A percentile compares a stretch with the other conserved stretches of the same genome.
Evolutionary conservation across 2,329 filamentous ascomycete species (phyloP).

Genomic region (Incumbomyces lentus): DNA sequence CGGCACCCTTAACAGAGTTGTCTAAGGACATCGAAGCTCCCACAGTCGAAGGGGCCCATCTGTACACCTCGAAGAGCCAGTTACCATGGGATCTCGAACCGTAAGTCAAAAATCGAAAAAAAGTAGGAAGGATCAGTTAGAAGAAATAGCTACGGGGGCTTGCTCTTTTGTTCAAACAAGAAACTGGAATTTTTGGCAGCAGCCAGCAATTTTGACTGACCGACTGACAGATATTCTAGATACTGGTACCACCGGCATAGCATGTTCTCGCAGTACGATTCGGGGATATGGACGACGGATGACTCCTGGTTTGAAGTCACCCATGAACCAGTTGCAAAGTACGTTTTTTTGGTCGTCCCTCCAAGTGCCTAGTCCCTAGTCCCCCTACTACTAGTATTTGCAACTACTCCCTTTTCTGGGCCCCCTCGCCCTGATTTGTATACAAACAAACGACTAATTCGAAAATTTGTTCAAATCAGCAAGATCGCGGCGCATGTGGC

Average conservation of each 20-base stretch:
- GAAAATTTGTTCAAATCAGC: slow-evolving; percentile 31
- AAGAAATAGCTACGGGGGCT: too few species aligned
- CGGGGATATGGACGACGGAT: slow-evolving; percentile 82
- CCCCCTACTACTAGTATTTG: too few species aligned
- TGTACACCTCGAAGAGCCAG: slow-evolving; percentile 60
- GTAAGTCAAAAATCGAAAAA: slow-evolving; percentile 37
- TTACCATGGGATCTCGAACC: slow-evolving; percentile 80
- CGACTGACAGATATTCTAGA: slow-evolving; percentile 26
- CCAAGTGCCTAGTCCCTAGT: too few species aligned
- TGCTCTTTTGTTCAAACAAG: too few species aligned
- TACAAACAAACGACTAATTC: too few species aligned
- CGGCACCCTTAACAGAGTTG: background rate
- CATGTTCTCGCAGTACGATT: slow-evolving; percentile 78
- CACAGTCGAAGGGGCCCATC: slow-evolving; percentile 49
- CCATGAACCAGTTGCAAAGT: slow-evolving; percentile 82
- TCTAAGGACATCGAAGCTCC: background rate
- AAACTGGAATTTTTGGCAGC: too few species aligned
- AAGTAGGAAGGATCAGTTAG: too few species aligned
- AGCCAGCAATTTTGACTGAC: too few species aligned
- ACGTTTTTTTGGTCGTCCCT: too few species aligned
- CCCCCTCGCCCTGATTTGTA: too few species aligned
- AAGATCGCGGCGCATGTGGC: slow-evolving; percentile 66
- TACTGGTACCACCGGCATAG: slow-evolving; percentile 86
- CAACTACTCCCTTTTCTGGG: too few species aligned
- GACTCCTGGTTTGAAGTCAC: slow-evolving; percentile 97